Conservation (phyloP, 805 yeast species). For the Pichia deserticola region DNA sequence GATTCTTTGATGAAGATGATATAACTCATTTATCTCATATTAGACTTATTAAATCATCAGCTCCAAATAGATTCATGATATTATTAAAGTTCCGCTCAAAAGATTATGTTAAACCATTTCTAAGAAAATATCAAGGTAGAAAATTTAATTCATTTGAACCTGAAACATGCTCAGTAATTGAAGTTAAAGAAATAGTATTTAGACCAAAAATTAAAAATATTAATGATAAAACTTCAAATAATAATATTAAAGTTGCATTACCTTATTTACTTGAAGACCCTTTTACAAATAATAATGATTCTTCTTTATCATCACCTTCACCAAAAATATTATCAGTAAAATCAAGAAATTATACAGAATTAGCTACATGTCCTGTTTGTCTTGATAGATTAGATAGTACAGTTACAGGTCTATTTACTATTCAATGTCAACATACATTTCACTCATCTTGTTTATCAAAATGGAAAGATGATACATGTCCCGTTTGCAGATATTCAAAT, state of each 20-base stretch:
- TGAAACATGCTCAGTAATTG: conserved; percentile 72
- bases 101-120: conserved; percentile 54
- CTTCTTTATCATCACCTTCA: too few relatives aligned
- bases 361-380: conserved; percentile 93
- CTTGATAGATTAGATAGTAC: conserved; percentile 79
- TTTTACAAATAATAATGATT: conserved; percentile 36
- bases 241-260: conserved; percentile 26
- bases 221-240: conserved; percentile 4
- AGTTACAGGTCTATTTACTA: conserved; percentile 74
- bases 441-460: conserved; percentile 82
- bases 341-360: conserved; percentile 36
- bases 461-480: conserved; percentile 89
- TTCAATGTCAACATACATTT: conserved; percentile 89
- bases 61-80: conserved; percentile 66
- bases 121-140: conserved; percentile 59
- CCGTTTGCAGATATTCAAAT: conserved; percentile 78
- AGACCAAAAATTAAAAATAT: conserved; percentile 16
- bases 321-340: too few relatives aligned
- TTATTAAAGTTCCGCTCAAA: conserved; percentile 62
- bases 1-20: conserved; percentile 64
- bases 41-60: conserved; percentile 59
- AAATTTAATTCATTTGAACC: conserved; percentile 84
- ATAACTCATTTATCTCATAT: conserved; percentile 57
- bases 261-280: conserved; percentile 73
- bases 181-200: conserved; percentile 53